Conservation (phyloP, 305 asterid species). For the Fraxinus velutina region DNA sequence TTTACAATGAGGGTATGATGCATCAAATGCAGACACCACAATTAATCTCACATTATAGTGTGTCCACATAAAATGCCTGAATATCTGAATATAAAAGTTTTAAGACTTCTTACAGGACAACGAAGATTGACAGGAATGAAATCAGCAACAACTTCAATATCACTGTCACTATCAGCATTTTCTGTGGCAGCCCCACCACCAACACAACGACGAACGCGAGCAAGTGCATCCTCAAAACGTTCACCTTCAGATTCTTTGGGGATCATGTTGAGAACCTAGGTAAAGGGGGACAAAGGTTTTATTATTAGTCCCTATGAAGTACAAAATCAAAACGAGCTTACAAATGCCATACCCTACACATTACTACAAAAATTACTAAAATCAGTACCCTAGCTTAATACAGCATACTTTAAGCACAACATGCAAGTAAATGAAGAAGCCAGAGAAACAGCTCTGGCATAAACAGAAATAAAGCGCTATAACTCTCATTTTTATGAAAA, state of each 20-base stretch:
- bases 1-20: neutral
- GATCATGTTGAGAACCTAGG: constrained; percentile 71
- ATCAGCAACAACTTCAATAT: constrained; percentile 97
- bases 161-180: constrained; percentile 98
- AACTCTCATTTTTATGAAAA: neutral
- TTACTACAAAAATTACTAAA: neutral
- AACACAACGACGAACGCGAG: constrained; percentile 92
- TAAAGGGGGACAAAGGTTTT: constrained; percentile 14
- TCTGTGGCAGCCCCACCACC: constrained; percentile 88
- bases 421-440: neutral
- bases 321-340: constrained; percentile 11
- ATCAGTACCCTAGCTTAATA: neutral
- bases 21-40: constrained; percentile 17
- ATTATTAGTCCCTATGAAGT: constrained; percentile 16
- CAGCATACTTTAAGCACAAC: neutral
- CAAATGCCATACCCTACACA: constrained; percentile 22
- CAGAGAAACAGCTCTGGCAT: neutral
- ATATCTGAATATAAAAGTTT: constrained; percentile 6
- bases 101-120: constrained; percentile 81
- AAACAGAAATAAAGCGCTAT: neutral
- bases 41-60: constrained; percentile 16
- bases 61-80: constrained; percentile 1
- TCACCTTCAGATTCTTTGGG: constrained; percentile 93
- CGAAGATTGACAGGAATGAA: constrained; percentile 89
- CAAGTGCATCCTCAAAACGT: constrained; percentile 82